Evolutionary conservation across 208 protist species (phyloP).

Genomic region (Crithidia fasciculata): DNA sequence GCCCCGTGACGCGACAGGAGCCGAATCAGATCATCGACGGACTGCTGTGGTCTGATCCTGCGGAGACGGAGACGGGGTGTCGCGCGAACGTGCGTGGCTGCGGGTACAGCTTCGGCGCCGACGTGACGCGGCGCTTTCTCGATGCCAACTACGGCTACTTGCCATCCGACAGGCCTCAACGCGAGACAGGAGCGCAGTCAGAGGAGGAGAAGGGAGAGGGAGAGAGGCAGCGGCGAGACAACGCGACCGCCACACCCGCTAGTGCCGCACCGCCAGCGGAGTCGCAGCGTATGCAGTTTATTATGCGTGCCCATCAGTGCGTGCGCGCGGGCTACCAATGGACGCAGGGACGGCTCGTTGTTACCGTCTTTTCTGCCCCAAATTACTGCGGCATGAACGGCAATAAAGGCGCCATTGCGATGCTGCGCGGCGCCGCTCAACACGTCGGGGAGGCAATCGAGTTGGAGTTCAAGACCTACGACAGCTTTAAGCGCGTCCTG

Average conservation of each 20-base stretch:
- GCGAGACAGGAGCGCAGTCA: not conserved
- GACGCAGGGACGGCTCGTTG: slow-evolving; percentile 46
- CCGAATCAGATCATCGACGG: slow-evolving; percentile 97
- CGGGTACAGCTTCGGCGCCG: slow-evolving; percentile 78
- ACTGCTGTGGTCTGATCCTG: slow-evolving; percentile 99
- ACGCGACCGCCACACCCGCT: not conserved
- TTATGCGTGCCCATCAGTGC: slow-evolving; percentile 94
- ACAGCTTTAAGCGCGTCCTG: slow-evolving; percentile 38
- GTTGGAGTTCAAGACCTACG: slow-evolving; percentile 76
- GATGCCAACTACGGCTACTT: slow-evolving; percentile 60
- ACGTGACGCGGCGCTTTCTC: slow-evolving; percentile 75
- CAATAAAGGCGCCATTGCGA: slow-evolving; percentile 77
- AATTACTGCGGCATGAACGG: slow-evolving; percentile 83
- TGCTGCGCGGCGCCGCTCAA: slow-evolving; percentile 57
- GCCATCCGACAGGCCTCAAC: slow-evolving; percentile 26
- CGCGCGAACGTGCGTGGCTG: slow-evolving; percentile 64
- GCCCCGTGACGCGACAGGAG: slow-evolving; percentile 4
- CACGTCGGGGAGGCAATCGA: slow-evolving; percentile 41
- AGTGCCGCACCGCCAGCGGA: slow-evolving; percentile 1
- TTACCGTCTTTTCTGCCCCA: slow-evolving; percentile 88
- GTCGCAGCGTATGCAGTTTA: slow-evolving; percentile 88
- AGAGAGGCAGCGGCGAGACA: not conserved
- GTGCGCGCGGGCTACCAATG: slow-evolving; percentile 88
- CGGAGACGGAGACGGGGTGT: slow-evolving; percentile 77
- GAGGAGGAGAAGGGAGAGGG: slow-evolving; percentile 1